phyloP scores from a whole-genome alignment of 2,329 filamentous ascomycete genomes.

The Cadophora sp. region DNA sequence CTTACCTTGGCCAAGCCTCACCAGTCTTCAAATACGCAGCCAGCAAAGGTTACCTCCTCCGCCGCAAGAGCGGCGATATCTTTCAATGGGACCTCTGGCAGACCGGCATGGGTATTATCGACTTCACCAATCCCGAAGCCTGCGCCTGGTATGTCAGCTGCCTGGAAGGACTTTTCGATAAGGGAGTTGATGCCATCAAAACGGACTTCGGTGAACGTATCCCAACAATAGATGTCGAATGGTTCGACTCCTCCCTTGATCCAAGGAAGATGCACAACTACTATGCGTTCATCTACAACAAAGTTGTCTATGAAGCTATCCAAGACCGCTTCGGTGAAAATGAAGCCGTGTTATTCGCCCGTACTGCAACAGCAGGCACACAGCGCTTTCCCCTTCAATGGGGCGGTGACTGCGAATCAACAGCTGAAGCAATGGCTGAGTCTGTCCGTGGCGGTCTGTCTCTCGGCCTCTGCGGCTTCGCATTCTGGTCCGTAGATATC shows the following conservation, averaged over 20 bases:
- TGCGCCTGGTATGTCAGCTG: slow-evolving; percentile 60
- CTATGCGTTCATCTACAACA: slow-evolving; percentile 68
- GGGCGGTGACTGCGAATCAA: slow-evolving; percentile 69
- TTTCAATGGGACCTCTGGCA: slow-evolving; percentile 73
- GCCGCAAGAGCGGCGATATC: slow-evolving; percentile 62
- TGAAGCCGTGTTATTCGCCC: slow-evolving; percentile 63
- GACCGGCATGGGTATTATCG: slow-evolving; percentile 67
- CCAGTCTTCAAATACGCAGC: slow-evolving; percentile 63
- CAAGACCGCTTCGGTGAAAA: slow-evolving; percentile 55
- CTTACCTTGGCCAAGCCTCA: slow-evolving; percentile 66
- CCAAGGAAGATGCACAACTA: slow-evolving; percentile 68
- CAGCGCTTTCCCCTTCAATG: slow-evolving; percentile 66
- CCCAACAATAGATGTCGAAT: slow-evolving; percentile 60
- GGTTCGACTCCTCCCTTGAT: slow-evolving; percentile 57
- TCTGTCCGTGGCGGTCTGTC: slow-evolving; percentile 64
- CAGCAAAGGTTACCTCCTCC: slow-evolving; percentile 64
- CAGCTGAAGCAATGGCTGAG: slow-evolving; percentile 67
- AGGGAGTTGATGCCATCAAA: slow-evolving; percentile 67
- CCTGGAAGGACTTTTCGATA: slow-evolving; percentile 61
- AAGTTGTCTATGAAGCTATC: slow-evolving; percentile 62
- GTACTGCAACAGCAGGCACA: slow-evolving; percentile 63
- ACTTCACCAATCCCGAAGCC: slow-evolving; percentile 68
- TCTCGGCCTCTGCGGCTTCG: slow-evolving; percentile 62
- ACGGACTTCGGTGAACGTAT: slow-evolving; percentile 70
- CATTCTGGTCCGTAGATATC: slow-evolving; percentile 68